phyloP scores from a whole-genome alignment of 768 basidiomycete species.

The Cystofilobasidium ferigula region DNA sequence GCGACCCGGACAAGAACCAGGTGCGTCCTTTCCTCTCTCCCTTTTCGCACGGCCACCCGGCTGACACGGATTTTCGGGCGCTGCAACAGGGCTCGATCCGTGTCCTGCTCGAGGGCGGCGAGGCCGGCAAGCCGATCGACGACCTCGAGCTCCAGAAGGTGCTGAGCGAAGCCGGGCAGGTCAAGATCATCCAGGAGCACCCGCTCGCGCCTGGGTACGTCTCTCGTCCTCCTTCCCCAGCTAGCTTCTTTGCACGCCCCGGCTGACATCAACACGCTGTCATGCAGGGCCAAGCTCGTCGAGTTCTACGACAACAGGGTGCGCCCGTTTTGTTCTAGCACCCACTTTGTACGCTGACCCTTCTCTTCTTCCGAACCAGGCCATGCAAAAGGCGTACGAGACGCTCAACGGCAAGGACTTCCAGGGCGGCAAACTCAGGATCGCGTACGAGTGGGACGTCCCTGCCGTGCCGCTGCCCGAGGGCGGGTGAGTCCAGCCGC shows the following conservation, averaged over 20 bases:
- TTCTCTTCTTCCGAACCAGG: slow-evolving; percentile 41
- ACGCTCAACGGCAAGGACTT: slow-evolving; percentile 62
- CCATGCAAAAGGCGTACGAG: slow-evolving; percentile 67
- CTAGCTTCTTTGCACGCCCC: not conserved
- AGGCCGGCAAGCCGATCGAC: slow-evolving; percentile 58
- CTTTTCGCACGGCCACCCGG: not conserved
- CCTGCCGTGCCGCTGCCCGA: slow-evolving; percentile 47
- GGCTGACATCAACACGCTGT: not conserved
- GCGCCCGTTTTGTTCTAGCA: too few species aligned
- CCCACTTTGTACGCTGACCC: not conserved
- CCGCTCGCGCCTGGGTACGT: slow-evolving; percentile 40
- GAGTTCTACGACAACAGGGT: slow-evolving; percentile 87
- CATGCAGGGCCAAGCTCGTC: slow-evolving; percentile 68
- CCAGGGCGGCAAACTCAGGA: slow-evolving; percentile 80
- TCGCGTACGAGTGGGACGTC: slow-evolving; percentile 74
- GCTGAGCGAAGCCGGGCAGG: slow-evolving; percentile 81
- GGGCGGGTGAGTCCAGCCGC: slow-evolving; percentile 41
- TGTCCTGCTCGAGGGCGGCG: slow-evolving; percentile 62
- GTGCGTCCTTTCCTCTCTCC: slow-evolving; percentile 38
- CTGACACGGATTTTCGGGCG: not conserved
- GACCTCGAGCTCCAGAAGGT: slow-evolving; percentile 75
- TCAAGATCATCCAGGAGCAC: slow-evolving; percentile 59
- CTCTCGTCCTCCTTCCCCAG: slow-evolving; percentile 47
- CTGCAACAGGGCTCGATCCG: slow-evolving; percentile 64
- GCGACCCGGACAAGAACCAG: slow-evolving; percentile 72